Percentiles rank a stretch among this genome's conserved stretches.
These are phyloP conservation scores for Populus pruinosa DNA, from an alignment of 345 rosid species.

Conservation along the genomic window DNA sequence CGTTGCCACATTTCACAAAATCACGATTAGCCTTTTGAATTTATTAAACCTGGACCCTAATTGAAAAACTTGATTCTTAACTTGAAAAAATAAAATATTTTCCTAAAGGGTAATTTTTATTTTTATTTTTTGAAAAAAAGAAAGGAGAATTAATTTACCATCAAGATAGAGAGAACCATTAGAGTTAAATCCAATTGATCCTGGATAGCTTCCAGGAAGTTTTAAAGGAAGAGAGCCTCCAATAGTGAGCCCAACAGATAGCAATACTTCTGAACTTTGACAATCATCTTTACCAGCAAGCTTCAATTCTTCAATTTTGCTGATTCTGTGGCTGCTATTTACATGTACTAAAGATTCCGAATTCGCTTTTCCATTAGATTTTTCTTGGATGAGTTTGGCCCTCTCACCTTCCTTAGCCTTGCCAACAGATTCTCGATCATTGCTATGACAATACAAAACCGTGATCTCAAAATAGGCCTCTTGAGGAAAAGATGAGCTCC, in stretches of 20 bases:
- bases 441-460: slow-evolving; percentile 33
- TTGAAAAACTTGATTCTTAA: background rate
- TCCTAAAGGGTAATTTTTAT: background rate
- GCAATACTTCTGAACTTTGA: slow-evolving; percentile 29
- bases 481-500: slow-evolving; percentile 77
- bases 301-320: slow-evolving; percentile 42
- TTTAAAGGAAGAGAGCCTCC: slow-evolving; percentile 51
- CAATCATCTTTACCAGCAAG: slow-evolving; percentile 32
- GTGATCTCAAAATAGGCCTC: slow-evolving; percentile 94
- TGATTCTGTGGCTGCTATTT: slow-evolving; percentile 18
- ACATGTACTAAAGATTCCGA: slow-evolving; percentile 50
- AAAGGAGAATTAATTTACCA: slow-evolving; percentile 40
- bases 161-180: slow-evolving; percentile 78
- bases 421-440: slow-evolving; percentile 13
- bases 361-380: slow-evolving; percentile 28
- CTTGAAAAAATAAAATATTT: background rate
- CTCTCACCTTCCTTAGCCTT: slow-evolving; percentile 55
- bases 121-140: too few species aligned
- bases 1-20: background rate
- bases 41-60: background rate
- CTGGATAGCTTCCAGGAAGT: slow-evolving; percentile 81
- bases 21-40: background rate
- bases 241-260: slow-evolving; percentile 63
- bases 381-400: slow-evolving; percentile 54
- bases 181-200: slow-evolving; percentile 85